Conservation (phyloP, 805 yeast genomes). For the Candida chauliodis region DNA sequence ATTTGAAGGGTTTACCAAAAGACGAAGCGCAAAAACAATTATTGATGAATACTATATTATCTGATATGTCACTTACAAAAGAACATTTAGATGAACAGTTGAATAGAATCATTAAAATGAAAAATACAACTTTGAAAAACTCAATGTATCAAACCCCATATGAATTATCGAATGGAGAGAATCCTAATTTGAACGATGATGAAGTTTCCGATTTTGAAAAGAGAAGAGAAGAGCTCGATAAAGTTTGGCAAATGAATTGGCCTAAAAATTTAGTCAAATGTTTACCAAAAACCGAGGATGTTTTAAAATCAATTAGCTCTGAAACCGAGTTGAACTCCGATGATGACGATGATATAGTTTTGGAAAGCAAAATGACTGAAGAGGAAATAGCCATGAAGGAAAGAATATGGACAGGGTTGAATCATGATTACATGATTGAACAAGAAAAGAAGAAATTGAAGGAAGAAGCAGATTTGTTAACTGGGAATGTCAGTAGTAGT, state of each 20-base stretch:
- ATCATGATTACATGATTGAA: constrained; percentile 78
- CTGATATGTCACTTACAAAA: constrained; percentile 9
- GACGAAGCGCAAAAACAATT: constrained; percentile 11
- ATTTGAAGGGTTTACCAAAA: constrained; percentile 7
- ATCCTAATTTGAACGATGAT: constrained; percentile 5
- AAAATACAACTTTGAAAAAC: constrained; percentile 15
- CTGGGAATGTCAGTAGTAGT: constrained; percentile 58
- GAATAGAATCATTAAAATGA: constrained; percentile 11
- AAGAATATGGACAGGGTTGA: constrained; percentile 83
- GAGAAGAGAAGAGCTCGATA: constrained; percentile 20
- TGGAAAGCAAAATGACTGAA: constrained; percentile 53
- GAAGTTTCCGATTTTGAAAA: constrained; percentile 4
- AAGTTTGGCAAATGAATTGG: constrained; percentile 13
- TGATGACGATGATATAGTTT: constrained; percentile 81
- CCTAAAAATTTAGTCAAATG: constrained; percentile 47
- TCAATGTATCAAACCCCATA: constrained; percentile 27
- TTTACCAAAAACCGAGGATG: constrained; percentile 56
- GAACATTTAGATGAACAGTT: constrained; percentile 7
- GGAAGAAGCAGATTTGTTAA: constrained; percentile 79
- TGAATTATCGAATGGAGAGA: constrained; percentile 17
- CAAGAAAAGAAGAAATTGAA: constrained; percentile 84
- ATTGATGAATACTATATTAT: constrained; percentile 7
- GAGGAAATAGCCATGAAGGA: constrained; percentile 76
- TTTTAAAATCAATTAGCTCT: constrained; percentile 52
- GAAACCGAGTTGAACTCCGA: constrained; percentile 57